A percentile compares a stretch with the other conserved stretches of the same genome.
phyloP scores from a whole-genome alignment of 2,329 filamentous ascomycete genomes.

The Aspergillus sp. region DNA sequence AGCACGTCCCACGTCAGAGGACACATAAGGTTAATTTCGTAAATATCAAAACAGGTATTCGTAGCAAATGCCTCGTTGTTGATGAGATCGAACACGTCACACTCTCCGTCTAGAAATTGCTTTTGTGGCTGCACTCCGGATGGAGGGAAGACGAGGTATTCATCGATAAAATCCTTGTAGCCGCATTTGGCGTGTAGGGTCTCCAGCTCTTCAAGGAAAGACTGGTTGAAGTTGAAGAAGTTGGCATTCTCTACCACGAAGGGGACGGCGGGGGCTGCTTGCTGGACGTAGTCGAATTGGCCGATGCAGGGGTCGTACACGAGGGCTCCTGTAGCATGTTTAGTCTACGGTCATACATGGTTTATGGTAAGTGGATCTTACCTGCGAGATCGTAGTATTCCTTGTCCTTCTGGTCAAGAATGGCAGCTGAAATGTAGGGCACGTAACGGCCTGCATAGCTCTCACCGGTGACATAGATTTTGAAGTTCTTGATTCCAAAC shows the following conservation, averaged over 20 bases:
- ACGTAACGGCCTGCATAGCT: constrained; percentile 70
- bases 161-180: constrained; percentile 46
- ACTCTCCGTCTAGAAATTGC: constrained; percentile 51
- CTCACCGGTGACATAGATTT: constrained; percentile 74
- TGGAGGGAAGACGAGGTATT: constrained; percentile 55
- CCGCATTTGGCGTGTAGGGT: constrained; percentile 46
- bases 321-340: constrained; percentile 46
- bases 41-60: constrained; percentile 80
- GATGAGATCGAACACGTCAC: constrained; percentile 60
- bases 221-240: constrained; percentile 47
- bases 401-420: constrained; percentile 68
- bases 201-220: constrained; percentile 43
- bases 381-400: constrained; percentile 68
- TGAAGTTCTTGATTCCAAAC: constrained; percentile 66
- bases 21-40: constrained; percentile 71
- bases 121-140: constrained; percentile 57
- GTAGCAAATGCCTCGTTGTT: constrained; percentile 52
- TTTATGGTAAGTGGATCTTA: constrained; percentile 16
- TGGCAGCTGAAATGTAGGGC: constrained; percentile 71
- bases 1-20: constrained; percentile 69
- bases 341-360: too few species aligned
- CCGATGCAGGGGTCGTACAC: constrained; percentile 69
- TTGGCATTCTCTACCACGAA: constrained; percentile 45
- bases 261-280: constrained; percentile 40
- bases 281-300: constrained; percentile 33